phyloP scores from a whole-genome alignment of 2,329 filamentous ascomycete genomes.

The Epichloe gansuensis region DNA sequence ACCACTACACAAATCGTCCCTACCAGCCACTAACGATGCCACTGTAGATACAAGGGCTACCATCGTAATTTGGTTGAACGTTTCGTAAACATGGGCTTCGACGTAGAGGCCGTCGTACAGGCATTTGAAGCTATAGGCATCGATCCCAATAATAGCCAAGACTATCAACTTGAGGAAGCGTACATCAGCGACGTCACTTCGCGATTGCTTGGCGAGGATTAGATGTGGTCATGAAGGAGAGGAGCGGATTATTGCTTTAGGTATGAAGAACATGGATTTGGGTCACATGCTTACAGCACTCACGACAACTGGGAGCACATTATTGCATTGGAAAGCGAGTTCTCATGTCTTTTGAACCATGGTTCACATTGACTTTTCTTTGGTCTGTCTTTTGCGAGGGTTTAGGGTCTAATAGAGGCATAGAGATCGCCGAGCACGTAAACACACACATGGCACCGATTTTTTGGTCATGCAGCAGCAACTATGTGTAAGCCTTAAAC shows the following conservation, averaged over 20 bases:
- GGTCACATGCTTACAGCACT: neutral
- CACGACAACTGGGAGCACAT: conserved; percentile 1
- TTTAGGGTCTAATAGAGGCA: too few relatives aligned
- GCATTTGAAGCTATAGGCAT: conserved; percentile 76
- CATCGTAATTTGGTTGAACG: conserved; percentile 71
- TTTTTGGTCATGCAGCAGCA: too few relatives aligned
- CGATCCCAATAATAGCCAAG: conserved; percentile 61
- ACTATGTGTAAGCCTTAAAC: too few relatives aligned
- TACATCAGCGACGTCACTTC: conserved; percentile 87
- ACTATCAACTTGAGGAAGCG: conserved; percentile 79
- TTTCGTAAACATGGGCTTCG: conserved; percentile 86
- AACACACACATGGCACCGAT: too few relatives aligned
- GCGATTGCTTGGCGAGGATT: conserved; percentile 72
- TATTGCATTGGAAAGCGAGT: conserved; percentile 12
- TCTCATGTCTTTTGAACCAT: conserved; percentile 4
- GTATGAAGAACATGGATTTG: neutral
- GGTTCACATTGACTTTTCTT: neutral
- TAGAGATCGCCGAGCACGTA: too few relatives aligned
- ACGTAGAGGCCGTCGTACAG: conserved; percentile 72
- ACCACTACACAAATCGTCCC: neutral
- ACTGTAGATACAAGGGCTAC: conserved; percentile 68
- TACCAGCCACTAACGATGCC: neutral
- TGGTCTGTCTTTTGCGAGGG: neutral
- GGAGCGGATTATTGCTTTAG: neutral
- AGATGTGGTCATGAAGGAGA: conserved; percentile 12